These are phyloP conservation scores for Gardenia jasminoides DNA, from an alignment of 257 asterid species.

Conservation along the genomic window DNA sequence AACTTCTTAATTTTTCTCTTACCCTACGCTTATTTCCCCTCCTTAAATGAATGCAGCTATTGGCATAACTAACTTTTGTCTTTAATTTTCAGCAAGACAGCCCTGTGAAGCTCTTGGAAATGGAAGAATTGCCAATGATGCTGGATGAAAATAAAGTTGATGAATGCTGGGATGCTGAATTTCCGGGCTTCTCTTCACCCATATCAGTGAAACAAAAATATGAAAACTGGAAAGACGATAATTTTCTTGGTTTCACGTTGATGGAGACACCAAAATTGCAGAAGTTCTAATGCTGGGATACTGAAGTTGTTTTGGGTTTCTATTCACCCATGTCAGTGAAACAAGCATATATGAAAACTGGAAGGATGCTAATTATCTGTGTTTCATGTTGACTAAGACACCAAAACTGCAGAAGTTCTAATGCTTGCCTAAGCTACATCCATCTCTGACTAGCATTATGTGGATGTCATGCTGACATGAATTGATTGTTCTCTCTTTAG, in stretches of 20 bases:
- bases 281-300: background rate
- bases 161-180: conserved; percentile 17
- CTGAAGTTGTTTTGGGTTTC: conserved; percentile 18
- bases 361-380: conserved; percentile 41
- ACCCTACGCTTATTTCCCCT: background rate
- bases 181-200: conserved; percentile 39
- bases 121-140: conserved; percentile 48
- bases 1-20: background rate
- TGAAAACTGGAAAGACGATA: conserved; percentile 46
- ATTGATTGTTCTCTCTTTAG: background rate
- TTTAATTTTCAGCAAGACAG: conserved; percentile 26
- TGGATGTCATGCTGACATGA: background rate
- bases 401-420: conserved; percentile 29
- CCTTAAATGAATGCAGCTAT: background rate
- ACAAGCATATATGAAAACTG: conserved; percentile 32
- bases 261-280: conserved; percentile 39
- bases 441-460: background rate
- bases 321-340: conserved; percentile 53
- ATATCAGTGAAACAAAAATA: conserved; percentile 38
- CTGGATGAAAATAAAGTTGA: conserved; percentile 28
- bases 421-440: background rate
- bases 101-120: conserved; percentile 34
- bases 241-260: conserved; percentile 37
- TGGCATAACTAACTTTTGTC: conserved; percentile 5
- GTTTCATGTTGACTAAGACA: conserved; percentile 39